A percentile compares a stretch with the other conserved stretches of the same genome.
These are phyloP conservation scores for Nannizzia gypsea DNA, from an alignment of 2,329 filamentous ascomycete species.

Conservation along the genomic window DNA sequence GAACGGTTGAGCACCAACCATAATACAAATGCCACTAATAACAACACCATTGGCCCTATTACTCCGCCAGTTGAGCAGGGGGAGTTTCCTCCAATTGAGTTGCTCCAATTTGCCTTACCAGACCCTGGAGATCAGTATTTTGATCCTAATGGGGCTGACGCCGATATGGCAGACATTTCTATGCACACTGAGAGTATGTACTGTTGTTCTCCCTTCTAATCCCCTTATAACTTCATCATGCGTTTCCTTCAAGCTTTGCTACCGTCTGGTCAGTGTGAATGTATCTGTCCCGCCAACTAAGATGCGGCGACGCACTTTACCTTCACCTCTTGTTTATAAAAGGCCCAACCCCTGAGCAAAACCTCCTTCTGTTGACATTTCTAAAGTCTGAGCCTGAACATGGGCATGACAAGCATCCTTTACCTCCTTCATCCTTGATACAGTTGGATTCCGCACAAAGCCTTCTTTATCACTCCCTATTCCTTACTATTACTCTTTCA, in stretches of 20 bases:
- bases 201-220: constrained; percentile 7
- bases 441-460: constrained; percentile 8
- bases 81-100: not conserved
- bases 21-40: not conserved
- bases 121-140: constrained; percentile 6
- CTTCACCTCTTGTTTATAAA: not conserved
- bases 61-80: not conserved
- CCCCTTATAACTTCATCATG: not conserved
- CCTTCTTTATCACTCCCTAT: constrained; percentile 9
- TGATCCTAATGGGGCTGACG: not conserved
- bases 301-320: not conserved
- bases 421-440: constrained; percentile 7
- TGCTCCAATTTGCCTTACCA: not conserved
- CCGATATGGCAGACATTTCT: constrained; percentile 6
- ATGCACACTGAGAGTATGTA: constrained; percentile 15
- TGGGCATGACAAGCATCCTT: not conserved
- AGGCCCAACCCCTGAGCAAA: not conserved
- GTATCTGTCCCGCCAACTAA: not conserved
- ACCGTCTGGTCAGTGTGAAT: not conserved
- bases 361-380: not conserved
- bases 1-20: not conserved
- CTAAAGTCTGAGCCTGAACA: not conserved
- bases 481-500: constrained; percentile 5
- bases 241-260: not conserved
- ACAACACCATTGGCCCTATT: not conserved